A percentile compares a stretch with the other conserved stretches of the same genome.
phyloP scores from a whole-genome alignment of 306 rosid genomes.

The Arachis hypogaea region DNA sequence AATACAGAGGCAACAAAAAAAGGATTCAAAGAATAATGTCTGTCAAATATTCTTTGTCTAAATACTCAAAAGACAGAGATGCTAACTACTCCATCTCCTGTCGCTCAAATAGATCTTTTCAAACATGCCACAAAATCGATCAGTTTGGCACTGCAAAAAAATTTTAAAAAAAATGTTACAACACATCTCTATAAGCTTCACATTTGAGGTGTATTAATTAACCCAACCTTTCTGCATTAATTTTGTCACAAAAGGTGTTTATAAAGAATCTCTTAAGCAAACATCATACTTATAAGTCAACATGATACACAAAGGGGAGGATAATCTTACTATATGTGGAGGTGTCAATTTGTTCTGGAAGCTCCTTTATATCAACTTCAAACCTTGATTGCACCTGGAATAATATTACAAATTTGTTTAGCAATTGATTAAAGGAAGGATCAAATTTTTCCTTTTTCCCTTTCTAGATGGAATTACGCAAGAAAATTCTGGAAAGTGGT shows the following conservation, averaged over 20 bases:
- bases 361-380: slow-evolving; percentile 96
- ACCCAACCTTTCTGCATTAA: neutral
- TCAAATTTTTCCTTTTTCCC: neutral
- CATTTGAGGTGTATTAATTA: neutral
- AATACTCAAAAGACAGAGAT: slow-evolving; percentile 18
- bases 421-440: neutral
- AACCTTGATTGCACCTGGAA: slow-evolving; percentile 95
- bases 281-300: neutral
- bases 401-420: slow-evolving; percentile 48
- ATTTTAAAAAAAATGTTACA: neutral
- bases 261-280: no score
- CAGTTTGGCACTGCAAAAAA: slow-evolving; percentile 51
- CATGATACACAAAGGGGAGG: neutral
- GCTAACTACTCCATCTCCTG: slow-evolving; percentile 18
- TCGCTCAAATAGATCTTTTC: neutral
- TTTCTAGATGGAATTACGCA: slow-evolving; percentile 5
- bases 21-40: slow-evolving; percentile 19
- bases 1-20: neutral
- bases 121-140: slow-evolving; percentile 23
- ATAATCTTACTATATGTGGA: slow-evolving; percentile 80
- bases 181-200: slow-evolving; percentile 17
- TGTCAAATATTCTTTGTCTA: slow-evolving; percentile 26
- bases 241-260: neutral
- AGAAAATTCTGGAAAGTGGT: neutral
- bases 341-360: slow-evolving; percentile 97